phyloP scores from a whole-genome alignment of 108 stramenopile species.

The Chaetoceros muelleri region DNA sequence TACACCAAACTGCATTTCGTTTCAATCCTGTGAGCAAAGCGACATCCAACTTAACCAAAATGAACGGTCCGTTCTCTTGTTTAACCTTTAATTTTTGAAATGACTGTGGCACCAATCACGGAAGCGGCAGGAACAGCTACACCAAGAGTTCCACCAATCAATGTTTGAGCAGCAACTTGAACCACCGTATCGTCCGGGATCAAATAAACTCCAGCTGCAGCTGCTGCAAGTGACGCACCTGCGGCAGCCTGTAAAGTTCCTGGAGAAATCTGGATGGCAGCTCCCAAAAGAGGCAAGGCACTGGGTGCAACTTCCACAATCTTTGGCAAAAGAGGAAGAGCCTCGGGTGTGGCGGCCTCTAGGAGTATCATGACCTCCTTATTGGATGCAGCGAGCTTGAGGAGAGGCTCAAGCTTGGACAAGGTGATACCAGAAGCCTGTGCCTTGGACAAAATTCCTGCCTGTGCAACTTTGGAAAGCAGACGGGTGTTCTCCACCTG shows the following conservation, averaged over 20 bases:
- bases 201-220: slow-evolving; percentile 42
- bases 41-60: no score
- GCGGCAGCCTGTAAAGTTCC: slow-evolving; percentile 33
- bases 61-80: not conserved
- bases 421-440: slow-evolving; percentile 67
- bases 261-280: slow-evolving; percentile 48
- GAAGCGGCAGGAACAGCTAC: slow-evolving; percentile 42
- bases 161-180: slow-evolving; percentile 68
- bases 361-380: slow-evolving; percentile 69
- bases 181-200: slow-evolving; percentile 76
- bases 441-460: slow-evolving; percentile 79
- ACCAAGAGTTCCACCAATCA: slow-evolving; percentile 59
- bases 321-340: slow-evolving; percentile 71
- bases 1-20: no score
- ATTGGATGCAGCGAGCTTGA: slow-evolving; percentile 54
- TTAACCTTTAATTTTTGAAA: slow-evolving; percentile 58
- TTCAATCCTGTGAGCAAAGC: no score
- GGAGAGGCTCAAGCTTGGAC: slow-evolving; percentile 73
- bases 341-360: slow-evolving; percentile 77
- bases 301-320: slow-evolving; percentile 65
- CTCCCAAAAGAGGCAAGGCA: slow-evolving; percentile 65
- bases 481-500: slow-evolving; percentile 50
- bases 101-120: slow-evolving; percentile 54
- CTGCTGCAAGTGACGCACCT: slow-evolving; percentile 44
- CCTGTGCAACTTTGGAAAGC: slow-evolving; percentile 61